Evolutionary conservation across 352 stramenopile species (phyloP).

Genomic region (Phytophthora cactorum): DNA sequence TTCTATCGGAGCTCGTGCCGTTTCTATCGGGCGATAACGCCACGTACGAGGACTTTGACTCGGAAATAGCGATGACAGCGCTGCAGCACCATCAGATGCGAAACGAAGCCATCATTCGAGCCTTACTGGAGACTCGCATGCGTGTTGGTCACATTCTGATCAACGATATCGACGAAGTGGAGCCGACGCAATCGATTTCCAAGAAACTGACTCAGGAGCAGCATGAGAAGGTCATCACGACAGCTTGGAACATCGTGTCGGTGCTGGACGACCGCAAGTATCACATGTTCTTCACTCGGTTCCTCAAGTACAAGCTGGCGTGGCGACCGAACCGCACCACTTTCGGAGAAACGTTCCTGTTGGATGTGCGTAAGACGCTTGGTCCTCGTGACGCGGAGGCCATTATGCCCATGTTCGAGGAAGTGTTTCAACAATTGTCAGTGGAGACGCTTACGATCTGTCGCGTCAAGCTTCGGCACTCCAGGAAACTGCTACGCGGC

Average conservation of each 20-base stretch:
- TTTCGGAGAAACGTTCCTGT: slow-evolving; percentile 83
- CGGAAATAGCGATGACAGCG: slow-evolving; percentile 54
- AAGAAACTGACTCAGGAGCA: slow-evolving; percentile 63
- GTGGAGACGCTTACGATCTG: slow-evolving; percentile 89
- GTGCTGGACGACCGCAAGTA: slow-evolving; percentile 87
- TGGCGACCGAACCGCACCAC: slow-evolving; percentile 80
- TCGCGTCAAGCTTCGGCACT: slow-evolving; percentile 78
- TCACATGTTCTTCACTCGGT: slow-evolving; percentile 88
- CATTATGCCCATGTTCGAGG: slow-evolving; percentile 84
- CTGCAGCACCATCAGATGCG: slow-evolving; percentile 84
- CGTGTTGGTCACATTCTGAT: slow-evolving; percentile 86
- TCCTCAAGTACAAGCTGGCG: slow-evolving; percentile 88
- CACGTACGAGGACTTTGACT: slow-evolving; percentile 80
- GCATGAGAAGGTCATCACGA: slow-evolving; percentile 82
- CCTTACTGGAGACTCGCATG: slow-evolving; percentile 85
- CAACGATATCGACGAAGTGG: slow-evolving; percentile 78
- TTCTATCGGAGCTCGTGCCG: slow-evolving; percentile 72
- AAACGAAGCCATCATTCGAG: slow-evolving; percentile 79
- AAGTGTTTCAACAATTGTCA: slow-evolving; percentile 79
- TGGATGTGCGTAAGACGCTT: slow-evolving; percentile 73
- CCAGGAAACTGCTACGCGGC: slow-evolving; percentile 66
- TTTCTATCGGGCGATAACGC: slow-evolving; percentile 85
- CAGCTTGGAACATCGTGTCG: slow-evolving; percentile 87
- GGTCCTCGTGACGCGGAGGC: slow-evolving; percentile 55
- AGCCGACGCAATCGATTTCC: slow-evolving; percentile 63